Conservation (phyloP, 257 asterid genomes). For the Hygrophila difformis region DNA sequence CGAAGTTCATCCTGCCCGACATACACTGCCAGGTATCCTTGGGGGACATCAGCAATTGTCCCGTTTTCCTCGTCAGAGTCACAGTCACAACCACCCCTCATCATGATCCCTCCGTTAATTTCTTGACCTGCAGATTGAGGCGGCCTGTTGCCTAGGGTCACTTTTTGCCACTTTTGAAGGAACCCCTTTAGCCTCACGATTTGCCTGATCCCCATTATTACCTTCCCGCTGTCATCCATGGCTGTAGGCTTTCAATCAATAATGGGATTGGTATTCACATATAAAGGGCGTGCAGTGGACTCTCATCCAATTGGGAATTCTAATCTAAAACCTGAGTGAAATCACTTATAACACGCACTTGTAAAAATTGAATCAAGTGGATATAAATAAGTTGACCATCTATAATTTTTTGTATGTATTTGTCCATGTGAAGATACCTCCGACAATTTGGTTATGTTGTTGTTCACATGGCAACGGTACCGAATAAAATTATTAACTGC, state of each 20-base stretch:
- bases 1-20: constrained; percentile 52
- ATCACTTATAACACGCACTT: too few species aligned
- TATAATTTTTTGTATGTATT: background rate
- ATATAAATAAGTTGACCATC: constrained; percentile 3
- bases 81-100: constrained; percentile 19
- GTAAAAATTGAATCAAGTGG: constrained; percentile 5
- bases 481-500: constrained; percentile 2
- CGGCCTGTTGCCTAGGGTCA: constrained; percentile 33
- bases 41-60: constrained; percentile 37
- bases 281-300: constrained; percentile 14
- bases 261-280: constrained; percentile 11
- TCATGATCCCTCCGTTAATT: too few species aligned
- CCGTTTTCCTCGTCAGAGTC: constrained; percentile 55
- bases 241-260: constrained; percentile 13
- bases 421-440: constrained; percentile 21
- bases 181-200: constrained; percentile 62
- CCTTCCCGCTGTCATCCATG: constrained; percentile 54
- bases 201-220: constrained; percentile 62
- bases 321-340: constrained; percentile 6
- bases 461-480: constrained; percentile 20
- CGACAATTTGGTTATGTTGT: constrained; percentile 3
- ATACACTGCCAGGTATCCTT: constrained; percentile 49
- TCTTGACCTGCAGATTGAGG: constrained; percentile 27
- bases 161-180: constrained; percentile 64
- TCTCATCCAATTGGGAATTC: constrained; percentile 1